Conservation (phyloP, 768 basidiomycete genomes). For the Ramaria sp. region DNA sequence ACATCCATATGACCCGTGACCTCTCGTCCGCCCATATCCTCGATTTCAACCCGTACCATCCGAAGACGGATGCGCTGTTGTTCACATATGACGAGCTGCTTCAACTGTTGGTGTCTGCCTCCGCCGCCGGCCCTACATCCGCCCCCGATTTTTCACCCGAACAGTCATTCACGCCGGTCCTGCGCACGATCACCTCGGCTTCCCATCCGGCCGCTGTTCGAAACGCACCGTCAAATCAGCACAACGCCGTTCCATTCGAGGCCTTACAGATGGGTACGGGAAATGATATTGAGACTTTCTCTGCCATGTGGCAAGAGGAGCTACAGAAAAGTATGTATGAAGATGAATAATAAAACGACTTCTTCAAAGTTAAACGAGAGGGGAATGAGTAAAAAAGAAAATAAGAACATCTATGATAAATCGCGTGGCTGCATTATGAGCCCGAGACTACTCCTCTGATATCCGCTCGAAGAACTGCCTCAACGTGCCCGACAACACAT, state of each 20-base stretch:
- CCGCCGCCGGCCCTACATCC: not conserved
- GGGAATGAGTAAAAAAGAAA: too few species aligned
- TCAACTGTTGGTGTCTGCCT: constrained; percentile 20
- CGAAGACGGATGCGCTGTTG: constrained; percentile 77
- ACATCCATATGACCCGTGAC: constrained; percentile 79
- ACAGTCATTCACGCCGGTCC: constrained; percentile 30
- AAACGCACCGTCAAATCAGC: constrained; percentile 66
- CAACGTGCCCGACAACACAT: constrained; percentile 77
- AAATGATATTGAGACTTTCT: constrained; percentile 61
- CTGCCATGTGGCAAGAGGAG: constrained; percentile 49
- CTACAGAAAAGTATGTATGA: constrained; percentile 24
- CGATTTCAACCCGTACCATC: constrained; percentile 86
- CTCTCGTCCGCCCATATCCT: constrained; percentile 67
- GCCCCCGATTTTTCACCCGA: constrained; percentile 36
- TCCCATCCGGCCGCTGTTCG: constrained; percentile 56
- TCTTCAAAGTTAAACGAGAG: not conserved
- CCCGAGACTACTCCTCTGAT: constrained; percentile 40
- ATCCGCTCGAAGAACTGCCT: constrained; percentile 88
- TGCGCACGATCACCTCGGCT: constrained; percentile 64
- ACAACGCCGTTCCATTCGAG: constrained; percentile 90
- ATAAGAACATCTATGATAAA: not conserved
- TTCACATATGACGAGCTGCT: constrained; percentile 75
- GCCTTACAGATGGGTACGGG: constrained; percentile 74
- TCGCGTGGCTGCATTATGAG: not conserved
- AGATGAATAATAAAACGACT: not conserved